phyloP scores from a whole-genome alignment of 257 asterid genomes.

The Jasminum sambac region DNA sequence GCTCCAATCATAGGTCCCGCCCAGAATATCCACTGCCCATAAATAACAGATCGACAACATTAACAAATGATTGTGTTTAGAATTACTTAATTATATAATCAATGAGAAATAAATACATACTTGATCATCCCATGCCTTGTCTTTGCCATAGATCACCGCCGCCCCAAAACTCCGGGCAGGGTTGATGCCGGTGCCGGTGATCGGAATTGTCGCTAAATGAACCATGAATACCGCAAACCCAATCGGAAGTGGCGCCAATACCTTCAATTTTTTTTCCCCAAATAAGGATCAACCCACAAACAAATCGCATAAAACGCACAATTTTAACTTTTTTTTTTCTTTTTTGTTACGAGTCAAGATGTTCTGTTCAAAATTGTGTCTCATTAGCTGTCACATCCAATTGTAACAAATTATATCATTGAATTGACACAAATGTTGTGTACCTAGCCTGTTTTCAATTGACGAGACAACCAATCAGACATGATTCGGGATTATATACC shows the following conservation, averaged over 20 bases:
- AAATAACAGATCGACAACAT: too few relatives aligned
- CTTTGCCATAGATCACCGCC: constrained; percentile 39
- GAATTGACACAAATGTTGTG: too few relatives aligned
- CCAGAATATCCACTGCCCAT: constrained; percentile 23
- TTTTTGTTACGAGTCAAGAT: too few relatives aligned
- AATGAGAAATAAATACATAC: constrained; percentile 19
- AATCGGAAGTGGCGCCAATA: constrained; percentile 48
- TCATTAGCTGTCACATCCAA: too few relatives aligned
- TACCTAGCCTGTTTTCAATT: too few relatives aligned
- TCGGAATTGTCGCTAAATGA: constrained; percentile 45
- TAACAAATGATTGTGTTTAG: too few relatives aligned
- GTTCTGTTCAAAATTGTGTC: too few relatives aligned
- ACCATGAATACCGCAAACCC: constrained; percentile 52
- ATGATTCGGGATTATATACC: too few relatives aligned
- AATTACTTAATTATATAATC: background rate
- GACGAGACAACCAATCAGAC: too few relatives aligned
- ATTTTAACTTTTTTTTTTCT: too few relatives aligned
- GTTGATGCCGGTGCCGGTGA: constrained; percentile 47
- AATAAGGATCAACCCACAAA: background rate
- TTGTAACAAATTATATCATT: too few relatives aligned
- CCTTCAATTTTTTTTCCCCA: constrained; percentile 19
- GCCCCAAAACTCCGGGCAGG: constrained; percentile 50
- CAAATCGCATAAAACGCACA: too few relatives aligned
- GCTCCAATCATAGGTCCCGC: constrained; percentile 19
- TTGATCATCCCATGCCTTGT: constrained; percentile 44